phyloP scores from a whole-genome alignment of 2,329 filamentous ascomycete genomes.

The Ilyonectria destructans region DNA sequence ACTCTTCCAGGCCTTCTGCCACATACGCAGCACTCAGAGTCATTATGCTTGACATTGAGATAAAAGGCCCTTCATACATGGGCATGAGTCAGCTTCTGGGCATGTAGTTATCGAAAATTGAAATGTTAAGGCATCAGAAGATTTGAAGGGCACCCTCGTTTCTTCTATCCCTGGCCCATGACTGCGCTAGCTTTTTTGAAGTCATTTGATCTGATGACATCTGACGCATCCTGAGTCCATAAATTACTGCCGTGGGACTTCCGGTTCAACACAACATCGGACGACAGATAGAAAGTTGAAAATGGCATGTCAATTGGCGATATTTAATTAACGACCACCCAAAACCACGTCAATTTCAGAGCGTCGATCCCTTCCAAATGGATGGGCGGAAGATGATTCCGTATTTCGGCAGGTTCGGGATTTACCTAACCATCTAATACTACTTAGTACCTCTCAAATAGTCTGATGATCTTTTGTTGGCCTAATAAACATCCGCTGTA shows the following conservation, averaged over 20 bases:
- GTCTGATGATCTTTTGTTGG: not conserved
- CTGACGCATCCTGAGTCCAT: no score
- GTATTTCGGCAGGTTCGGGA: not conserved
- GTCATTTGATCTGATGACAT: no score
- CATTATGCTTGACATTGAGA: no score
- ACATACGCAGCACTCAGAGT: no score
- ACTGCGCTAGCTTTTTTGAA: no score
- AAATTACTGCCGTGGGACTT: no score
- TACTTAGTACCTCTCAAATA: not conserved
- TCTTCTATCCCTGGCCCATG: no score
- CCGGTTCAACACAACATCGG: no score
- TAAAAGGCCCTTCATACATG: no score
- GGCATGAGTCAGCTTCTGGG: no score
- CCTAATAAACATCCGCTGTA: not conserved
- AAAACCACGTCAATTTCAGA: not conserved
- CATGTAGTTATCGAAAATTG: no score
- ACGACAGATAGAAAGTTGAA: not conserved
- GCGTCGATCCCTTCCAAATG: not conserved
- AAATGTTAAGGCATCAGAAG: not conserved
- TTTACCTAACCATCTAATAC: not conserved
- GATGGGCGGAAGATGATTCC: not conserved
- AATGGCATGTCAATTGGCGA: not conserved
- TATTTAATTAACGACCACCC: not conserved
- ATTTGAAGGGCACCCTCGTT: not conserved
- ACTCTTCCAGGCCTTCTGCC: no score